Base-by-base conservation (phyloP, 2,329 filamentous ascomycete species). In the Stachybotrys chartarum region DNA sequence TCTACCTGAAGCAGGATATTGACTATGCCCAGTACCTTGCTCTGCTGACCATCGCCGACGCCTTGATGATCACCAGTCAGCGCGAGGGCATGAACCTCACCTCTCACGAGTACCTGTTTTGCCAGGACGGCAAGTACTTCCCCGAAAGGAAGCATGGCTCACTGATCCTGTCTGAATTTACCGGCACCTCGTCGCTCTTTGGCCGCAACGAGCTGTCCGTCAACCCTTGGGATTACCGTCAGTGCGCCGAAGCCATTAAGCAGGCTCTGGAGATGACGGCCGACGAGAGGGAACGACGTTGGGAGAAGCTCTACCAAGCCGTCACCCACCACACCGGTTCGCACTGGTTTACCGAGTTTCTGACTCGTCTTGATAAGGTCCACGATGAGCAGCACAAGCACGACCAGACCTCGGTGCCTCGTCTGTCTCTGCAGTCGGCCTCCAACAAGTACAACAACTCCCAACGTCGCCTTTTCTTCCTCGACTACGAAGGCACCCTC, bases 31-130 rank as follows among this genome's bases (percentile, higher is more conserved):
- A 97, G 67, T 97, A 97, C 65, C 81, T 97, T n/a, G 93, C 92
- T 1, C 78, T 97, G 7, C 80, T 97, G 50, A 91, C 90, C 3
- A 87, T 95, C 53, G 94, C 93, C 2, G 92, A 97, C 72, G 89
- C 88, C 3, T 77, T 97, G 52, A 94, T 97, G 83, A 94, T 97
- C 65, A 95, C 93, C 2, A 95, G 91, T 67, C 85, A 97, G 63
- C 90, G 94, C 53, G 93, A 97, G 70, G 93, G 93, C 59, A 97
- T 97, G 94, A 97, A 97, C 68, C 74, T 97, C 55, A 97, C 93
- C 0, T 92, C 89, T 6, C 94, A 97, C 68, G 93, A 97, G 69
- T 97, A 91, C 66, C 82, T 97, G 39, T 90, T 90, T 61, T 97
- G 92, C 66, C 93, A 97, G 67, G 93, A 97, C 65, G 92, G 92